Evolutionary conservation across 202 grass and related monocot species (phyloP).

Genomic region (Bolboschoenoplectus hybrid): DNA sequence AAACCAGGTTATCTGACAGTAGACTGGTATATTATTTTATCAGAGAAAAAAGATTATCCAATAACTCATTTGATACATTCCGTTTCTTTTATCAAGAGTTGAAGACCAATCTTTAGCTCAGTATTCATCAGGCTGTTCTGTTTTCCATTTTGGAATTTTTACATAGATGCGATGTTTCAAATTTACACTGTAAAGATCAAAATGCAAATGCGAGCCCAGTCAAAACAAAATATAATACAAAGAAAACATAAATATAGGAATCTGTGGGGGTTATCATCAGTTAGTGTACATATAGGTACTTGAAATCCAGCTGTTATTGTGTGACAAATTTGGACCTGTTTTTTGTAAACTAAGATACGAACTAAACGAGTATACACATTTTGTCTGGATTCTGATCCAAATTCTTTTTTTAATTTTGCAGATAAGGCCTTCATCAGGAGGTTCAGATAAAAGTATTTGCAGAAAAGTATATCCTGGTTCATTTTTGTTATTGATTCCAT

Average conservation of each 20-base stretch:
- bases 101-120: background rate
- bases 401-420: constrained; percentile 6
- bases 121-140: background rate
- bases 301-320: background rate
- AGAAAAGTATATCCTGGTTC: background rate
- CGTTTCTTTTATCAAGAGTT: background rate
- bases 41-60: background rate
- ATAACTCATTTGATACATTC: background rate
- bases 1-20: background rate
- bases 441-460: background rate
- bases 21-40: background rate
- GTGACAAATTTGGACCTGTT: background rate
- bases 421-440: background rate
- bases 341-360: background rate
- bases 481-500: background rate
- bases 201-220: background rate
- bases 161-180: background rate
- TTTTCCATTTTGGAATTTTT: background rate
- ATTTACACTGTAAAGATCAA: background rate
- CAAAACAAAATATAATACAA: background rate
- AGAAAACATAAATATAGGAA: background rate
- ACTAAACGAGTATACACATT: background rate
- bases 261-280: background rate
- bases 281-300: background rate
- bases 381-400: background rate